Evolutionary conservation across 257 asterid species (phyloP).

Genomic region (Lantana camara): DNA sequence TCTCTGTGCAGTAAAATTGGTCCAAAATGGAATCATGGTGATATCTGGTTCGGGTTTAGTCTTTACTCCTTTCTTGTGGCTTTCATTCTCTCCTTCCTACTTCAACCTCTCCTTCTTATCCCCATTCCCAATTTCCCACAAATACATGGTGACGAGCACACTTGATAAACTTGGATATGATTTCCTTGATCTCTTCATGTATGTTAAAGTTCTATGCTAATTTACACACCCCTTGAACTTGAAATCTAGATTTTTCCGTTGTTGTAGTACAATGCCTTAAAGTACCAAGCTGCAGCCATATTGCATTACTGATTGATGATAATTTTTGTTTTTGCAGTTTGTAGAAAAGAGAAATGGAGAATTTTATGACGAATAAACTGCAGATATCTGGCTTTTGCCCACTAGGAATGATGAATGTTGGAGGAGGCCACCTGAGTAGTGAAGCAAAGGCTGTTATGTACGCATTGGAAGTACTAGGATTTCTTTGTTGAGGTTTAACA

Average conservation of each 20-base stretch:
- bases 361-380: slow-evolving; percentile 33
- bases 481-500: slow-evolving; percentile 26
- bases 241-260: too few relatives aligned
- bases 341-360: slow-evolving; percentile 26
- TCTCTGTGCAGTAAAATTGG: not conserved
- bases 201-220: not conserved
- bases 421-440: slow-evolving; percentile 28
- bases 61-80: too few relatives aligned
- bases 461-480: slow-evolving; percentile 21
- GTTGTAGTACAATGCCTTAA: too few relatives aligned
- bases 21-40: too few relatives aligned
- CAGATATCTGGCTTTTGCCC: slow-evolving; percentile 14
- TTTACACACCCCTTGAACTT: too few relatives aligned
- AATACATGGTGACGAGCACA: not conserved
- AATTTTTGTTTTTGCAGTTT: slow-evolving; percentile 33
- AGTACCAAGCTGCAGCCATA: not conserved
- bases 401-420: slow-evolving; percentile 14
- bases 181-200: not conserved
- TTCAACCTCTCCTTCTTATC: too few relatives aligned
- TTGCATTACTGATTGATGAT: slow-evolving; percentile 5
- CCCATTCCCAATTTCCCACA: too few relatives aligned
- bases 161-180: slow-evolving; percentile 5
- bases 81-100: too few relatives aligned
- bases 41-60: too few relatives aligned
- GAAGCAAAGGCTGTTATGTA: slow-evolving; percentile 28